Evolutionary conservation across 768 basidiomycete species (phyloP).

Genomic region (Auricularia sp.): DNA sequence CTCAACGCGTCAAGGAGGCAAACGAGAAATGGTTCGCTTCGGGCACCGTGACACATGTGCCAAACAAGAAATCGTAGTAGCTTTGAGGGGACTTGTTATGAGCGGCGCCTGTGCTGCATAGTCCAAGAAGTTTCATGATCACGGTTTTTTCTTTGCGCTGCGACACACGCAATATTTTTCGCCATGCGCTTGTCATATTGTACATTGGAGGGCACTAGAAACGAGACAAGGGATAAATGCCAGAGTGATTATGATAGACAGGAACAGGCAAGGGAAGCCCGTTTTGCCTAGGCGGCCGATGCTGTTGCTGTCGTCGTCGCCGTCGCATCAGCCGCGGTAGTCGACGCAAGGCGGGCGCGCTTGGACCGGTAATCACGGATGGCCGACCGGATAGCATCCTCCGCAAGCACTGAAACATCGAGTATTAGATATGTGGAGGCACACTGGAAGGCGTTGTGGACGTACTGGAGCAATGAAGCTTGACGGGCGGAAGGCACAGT

Average conservation of each 20-base stretch:
- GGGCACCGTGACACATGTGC: constrained; percentile 46
- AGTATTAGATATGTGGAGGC: constrained; percentile 3
- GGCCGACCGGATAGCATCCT: constrained; percentile 97
- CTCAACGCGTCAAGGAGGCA: constrained; percentile 86
- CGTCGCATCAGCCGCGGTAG: constrained; percentile 58
- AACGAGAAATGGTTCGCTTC: constrained; percentile 95
- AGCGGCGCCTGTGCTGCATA: too few species aligned
- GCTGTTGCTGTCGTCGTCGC: neutral
- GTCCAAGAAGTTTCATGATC: too few species aligned
- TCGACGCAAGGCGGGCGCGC: constrained; percentile 34
- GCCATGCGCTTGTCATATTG: neutral
- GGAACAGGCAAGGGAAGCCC: too few species aligned
- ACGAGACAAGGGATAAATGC: neutral
- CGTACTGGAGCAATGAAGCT: constrained; percentile 88
- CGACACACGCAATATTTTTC: neutral
- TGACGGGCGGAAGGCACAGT: constrained; percentile 88
- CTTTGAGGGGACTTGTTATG: too few species aligned
- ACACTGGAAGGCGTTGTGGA: constrained; percentile 9
- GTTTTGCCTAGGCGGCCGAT: neutral
- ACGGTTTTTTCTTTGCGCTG: neutral
- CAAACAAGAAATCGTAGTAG: constrained; percentile 1
- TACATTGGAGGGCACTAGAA: neutral
- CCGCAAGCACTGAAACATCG: constrained; percentile 67
- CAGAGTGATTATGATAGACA: too few species aligned
- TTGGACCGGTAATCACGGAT: constrained; percentile 94